Evolutionary conservation across 306 rosid species (phyloP).

Genomic region (Castanea sativa): DNA sequence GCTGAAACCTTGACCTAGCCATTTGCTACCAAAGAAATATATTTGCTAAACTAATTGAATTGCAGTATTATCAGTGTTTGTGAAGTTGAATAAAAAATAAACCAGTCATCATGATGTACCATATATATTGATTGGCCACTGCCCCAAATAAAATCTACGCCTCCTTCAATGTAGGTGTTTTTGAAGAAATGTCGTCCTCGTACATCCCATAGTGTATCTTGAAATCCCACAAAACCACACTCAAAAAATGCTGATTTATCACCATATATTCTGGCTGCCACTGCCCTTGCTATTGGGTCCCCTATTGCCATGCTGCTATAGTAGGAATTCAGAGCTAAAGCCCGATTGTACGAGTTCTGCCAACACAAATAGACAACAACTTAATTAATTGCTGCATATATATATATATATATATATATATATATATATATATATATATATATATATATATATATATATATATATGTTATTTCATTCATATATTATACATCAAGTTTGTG

Average conservation of each 20-base stretch:
- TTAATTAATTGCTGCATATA: too few species aligned
- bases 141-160: constrained; percentile 48
- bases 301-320: not conserved
- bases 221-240: constrained; percentile 38
- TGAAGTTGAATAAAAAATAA: not conserved
- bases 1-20: not conserved
- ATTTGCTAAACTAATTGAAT: not conserved
- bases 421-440: too few species aligned
- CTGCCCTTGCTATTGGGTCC: constrained; percentile 7
- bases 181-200: constrained; percentile 44
- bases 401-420: too few species aligned
- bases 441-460: too few species aligned
- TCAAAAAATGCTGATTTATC: constrained; percentile 39
- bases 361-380: too few species aligned
- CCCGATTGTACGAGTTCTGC: constrained; percentile 24
- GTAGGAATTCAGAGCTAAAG: not conserved
- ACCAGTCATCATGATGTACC: not conserved
- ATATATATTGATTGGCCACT: constrained; percentile 35
- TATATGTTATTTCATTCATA: not conserved
- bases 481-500: not conserved
- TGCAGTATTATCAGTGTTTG: not conserved
- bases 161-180: constrained; percentile 36
- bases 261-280: constrained; percentile 49
- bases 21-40: too few species aligned
- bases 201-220: constrained; percentile 51